Conservation (phyloP, 2,329 filamentous ascomycete genomes). For the Penicillium occitanis region DNA sequence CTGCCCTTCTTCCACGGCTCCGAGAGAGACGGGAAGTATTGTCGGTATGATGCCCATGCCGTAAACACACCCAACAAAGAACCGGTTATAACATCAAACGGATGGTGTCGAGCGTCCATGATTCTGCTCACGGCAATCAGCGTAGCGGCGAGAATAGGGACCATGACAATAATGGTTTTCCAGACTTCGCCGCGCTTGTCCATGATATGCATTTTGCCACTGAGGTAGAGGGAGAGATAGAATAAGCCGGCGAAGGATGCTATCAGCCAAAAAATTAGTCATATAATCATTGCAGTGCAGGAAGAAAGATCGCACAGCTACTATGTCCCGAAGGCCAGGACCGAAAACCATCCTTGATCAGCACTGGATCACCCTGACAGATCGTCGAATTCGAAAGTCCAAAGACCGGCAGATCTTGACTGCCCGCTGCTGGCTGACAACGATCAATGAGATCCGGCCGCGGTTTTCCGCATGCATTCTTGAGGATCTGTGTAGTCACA, state of each 20-base stretch:
- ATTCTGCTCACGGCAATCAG: constrained; percentile 59
- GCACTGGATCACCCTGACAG: constrained; percentile 51
- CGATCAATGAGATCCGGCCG: constrained; percentile 60
- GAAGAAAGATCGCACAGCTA: constrained; percentile 48
- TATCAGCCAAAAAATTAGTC: constrained; percentile 29
- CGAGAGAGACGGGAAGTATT: constrained; percentile 59
- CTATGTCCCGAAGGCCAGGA: constrained; percentile 60
- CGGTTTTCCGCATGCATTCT: constrained; percentile 61
- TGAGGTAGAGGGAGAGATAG: constrained; percentile 60
- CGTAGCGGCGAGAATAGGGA: constrained; percentile 55
- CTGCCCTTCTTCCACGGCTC: constrained; percentile 60
- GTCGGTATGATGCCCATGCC: constrained; percentile 55
- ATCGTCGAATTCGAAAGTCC: constrained; percentile 51
- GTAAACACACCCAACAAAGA: constrained; percentile 54
- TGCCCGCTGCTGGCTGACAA: constrained; percentile 45
- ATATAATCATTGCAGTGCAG: constrained; percentile 10
- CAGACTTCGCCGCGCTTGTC: constrained; percentile 62
- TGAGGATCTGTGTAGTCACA: constrained; percentile 58
- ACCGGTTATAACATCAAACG: constrained; percentile 60
- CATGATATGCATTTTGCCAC: constrained; percentile 60
- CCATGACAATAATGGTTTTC: constrained; percentile 57
- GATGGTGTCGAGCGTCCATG: constrained; percentile 63
- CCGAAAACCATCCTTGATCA: constrained; percentile 60
- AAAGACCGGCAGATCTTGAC: constrained; percentile 38
- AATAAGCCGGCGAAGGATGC: constrained; percentile 60